These are phyloP conservation scores for Rhododendron vialii DNA, from an alignment of 148 eudicot genomes.

Conservation along the genomic window DNA sequence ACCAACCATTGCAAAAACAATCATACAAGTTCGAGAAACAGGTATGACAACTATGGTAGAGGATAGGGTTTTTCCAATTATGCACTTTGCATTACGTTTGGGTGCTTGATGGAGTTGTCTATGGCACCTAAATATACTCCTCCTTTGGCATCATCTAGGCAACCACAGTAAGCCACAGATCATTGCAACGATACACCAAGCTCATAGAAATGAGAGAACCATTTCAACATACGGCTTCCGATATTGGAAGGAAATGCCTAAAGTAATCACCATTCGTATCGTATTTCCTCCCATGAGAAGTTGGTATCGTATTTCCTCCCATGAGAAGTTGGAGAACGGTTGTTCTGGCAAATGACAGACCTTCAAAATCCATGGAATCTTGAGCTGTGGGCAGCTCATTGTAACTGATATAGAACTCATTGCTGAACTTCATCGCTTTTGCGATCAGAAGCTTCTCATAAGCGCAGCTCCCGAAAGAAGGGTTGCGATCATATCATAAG, in stretches of 20 bases:
- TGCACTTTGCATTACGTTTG: no score
- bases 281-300: constrained; percentile 72
- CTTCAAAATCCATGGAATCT: not conserved
- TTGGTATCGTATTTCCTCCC: constrained; percentile 87
- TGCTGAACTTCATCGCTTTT: not conserved
- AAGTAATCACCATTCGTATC: constrained; percentile 60
- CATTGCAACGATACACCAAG: no score
- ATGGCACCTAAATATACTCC: no score
- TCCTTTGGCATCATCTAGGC: no score
- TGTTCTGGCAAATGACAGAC: constrained; percentile 44
- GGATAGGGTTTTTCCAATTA: no score
- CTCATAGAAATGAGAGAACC: not conserved
- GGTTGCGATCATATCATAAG: not conserved
- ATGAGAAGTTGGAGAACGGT: constrained; percentile 75
- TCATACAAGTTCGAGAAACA: no score
- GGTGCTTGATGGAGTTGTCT: no score
- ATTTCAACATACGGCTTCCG: constrained; percentile 45
- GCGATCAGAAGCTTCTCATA: not conserved
- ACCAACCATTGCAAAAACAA: no score
- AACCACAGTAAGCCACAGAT: no score
- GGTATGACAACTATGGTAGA: no score
- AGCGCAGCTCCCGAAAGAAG: not conserved
- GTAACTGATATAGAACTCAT: not conserved
- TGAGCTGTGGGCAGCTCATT: no score
- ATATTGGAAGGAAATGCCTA: constrained; percentile 64